Evolutionary conservation across 2,329 filamentous ascomycete species (phyloP).

Genomic region (Rhexocercosporidium sp.): DNA sequence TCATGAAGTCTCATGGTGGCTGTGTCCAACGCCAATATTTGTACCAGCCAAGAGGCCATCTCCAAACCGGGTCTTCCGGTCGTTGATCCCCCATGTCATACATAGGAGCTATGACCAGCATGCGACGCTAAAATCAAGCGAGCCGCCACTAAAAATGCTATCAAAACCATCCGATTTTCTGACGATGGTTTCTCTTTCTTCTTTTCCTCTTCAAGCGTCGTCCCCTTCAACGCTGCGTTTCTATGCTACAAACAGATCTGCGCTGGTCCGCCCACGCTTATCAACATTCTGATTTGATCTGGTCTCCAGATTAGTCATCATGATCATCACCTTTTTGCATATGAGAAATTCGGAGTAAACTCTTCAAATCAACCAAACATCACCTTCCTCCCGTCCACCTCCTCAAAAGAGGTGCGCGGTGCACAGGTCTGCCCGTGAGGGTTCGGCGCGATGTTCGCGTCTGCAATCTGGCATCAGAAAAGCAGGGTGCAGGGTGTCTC

Average conservation of each 20-base stretch:
- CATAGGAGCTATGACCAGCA: background rate
- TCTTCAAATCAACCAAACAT: slow-evolving; percentile 64
- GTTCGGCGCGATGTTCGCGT: slow-evolving; percentile 79
- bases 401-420: slow-evolving; percentile 44
- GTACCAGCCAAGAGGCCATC: slow-evolving; percentile 3
- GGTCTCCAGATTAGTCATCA: slow-evolving; percentile 27
- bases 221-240: no score
- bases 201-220: no score
- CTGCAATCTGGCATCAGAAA: slow-evolving; percentile 95
- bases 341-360: slow-evolving; percentile 98
- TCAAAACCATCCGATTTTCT: slow-evolving; percentile 5
- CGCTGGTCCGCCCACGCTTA: slow-evolving; percentile 38
- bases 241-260: slow-evolving; percentile 83
- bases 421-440: slow-evolving; percentile 79
- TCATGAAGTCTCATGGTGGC: slow-evolving; percentile 14
- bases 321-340: slow-evolving; percentile 58
- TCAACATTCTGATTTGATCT: slow-evolving; percentile 34
- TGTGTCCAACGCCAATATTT: slow-evolving; percentile 16
- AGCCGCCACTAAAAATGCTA: background rate
- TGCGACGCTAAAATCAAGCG: slow-evolving; percentile 11
- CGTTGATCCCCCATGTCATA: background rate
- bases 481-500: slow-evolving; percentile 59
- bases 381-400: slow-evolving; percentile 48
- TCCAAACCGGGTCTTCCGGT: slow-evolving; percentile 2
- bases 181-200: slow-evolving; percentile 20